A percentile compares a stretch with the other conserved stretches of the same genome.
Conservation (phyloP, 2,329 filamentous ascomycete species). For the Neospermospora avenae region DNA sequence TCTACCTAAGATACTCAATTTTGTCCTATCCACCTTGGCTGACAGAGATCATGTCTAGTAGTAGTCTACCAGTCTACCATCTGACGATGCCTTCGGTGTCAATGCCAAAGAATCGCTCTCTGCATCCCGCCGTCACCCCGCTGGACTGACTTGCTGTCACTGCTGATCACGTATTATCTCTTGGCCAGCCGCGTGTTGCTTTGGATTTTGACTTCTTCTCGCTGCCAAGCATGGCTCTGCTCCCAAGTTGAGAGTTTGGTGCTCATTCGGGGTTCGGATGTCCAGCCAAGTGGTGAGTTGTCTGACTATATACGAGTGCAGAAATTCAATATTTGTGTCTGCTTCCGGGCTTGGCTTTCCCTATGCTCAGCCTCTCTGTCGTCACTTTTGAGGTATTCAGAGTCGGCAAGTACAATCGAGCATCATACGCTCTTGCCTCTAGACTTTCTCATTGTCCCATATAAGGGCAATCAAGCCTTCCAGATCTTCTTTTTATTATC, state of each 20-base stretch:
- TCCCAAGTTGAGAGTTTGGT: not conserved
- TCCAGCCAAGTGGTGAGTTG: not conserved
- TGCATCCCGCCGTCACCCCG: not conserved
- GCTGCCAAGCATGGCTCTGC: not conserved
- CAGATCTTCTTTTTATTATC: not conserved
- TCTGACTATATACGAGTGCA: not conserved
- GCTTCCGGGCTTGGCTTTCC: constrained; percentile 10
- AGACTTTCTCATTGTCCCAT: not conserved
- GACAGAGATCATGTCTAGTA: not conserved
- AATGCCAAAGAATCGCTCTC: not conserved
- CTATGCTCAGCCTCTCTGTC: constrained; percentile 10
- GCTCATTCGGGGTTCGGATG: not conserved
- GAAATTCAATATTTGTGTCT: not conserved
- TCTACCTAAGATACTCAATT: not conserved
- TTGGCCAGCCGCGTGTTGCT: not conserved
- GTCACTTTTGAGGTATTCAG: constrained; percentile 1
- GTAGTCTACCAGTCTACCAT: constrained; percentile 2
- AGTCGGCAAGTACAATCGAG: not conserved
- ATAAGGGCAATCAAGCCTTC: not conserved
- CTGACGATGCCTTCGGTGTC: not conserved
- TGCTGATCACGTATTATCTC: not conserved
- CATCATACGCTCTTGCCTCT: not conserved
- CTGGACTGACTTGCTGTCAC: not conserved
- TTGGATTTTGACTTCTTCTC: not conserved
- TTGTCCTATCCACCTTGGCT: too few species aligned